These are phyloP conservation scores for Sclerotinia minor DNA, from an alignment of 2,329 filamentous ascomycete genomes.

Conservation along the genomic window DNA sequence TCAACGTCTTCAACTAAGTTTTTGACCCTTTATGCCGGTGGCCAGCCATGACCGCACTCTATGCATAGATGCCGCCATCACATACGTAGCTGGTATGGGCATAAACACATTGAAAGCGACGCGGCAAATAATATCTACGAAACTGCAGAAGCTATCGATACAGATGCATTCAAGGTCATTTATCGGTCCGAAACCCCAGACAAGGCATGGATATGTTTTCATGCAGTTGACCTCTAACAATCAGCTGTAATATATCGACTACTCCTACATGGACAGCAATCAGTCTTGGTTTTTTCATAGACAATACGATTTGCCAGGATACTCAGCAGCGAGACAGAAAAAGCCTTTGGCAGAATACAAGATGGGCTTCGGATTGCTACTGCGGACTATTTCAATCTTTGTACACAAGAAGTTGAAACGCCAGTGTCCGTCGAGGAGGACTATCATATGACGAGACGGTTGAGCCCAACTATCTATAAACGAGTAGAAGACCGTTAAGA, in stretches of 20 bases:
- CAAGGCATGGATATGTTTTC: not conserved
- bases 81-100: not conserved
- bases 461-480: not conserved
- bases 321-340: not conserved
- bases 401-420: not conserved
- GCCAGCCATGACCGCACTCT: not conserved
- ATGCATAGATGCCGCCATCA: not conserved
- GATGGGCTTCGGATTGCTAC: not conserved
- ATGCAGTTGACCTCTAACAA: too few species aligned
- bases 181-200: not conserved
- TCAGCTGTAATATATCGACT: not conserved
- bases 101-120: not conserved
- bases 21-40: not conserved
- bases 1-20: too few species aligned
- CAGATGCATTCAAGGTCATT: not conserved
- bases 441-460: not conserved
- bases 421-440: not conserved
- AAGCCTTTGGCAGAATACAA: not conserved
- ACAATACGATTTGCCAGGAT: not conserved
- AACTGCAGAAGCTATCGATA: not conserved
- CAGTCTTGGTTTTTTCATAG: not conserved
- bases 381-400: not conserved
- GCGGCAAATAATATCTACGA: not conserved
- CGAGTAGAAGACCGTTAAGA: not conserved
- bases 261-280: not conserved